Base-by-base conservation (phyloP, 2,329 filamentous ascomycete species). In the Rhynchosporium agropyri region DNA sequence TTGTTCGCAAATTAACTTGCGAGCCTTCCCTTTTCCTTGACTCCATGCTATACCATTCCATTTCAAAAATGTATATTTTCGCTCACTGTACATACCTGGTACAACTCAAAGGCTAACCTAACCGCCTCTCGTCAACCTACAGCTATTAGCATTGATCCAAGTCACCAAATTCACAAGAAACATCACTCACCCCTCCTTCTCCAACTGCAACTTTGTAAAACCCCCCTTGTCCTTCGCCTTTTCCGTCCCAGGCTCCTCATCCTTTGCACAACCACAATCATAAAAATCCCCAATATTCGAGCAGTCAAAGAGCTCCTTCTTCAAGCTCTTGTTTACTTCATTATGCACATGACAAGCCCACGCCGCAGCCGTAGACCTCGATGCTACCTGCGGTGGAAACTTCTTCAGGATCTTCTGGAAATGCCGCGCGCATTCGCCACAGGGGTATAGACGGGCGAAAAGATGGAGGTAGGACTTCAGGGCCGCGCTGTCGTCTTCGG, bases 261-360 rank as follows among this genome's bases (percentile, higher is more conserved):
- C 85, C n/a, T 89, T 87, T 13, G 85, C 87, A 70, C 87, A 90
- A 0, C 87, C 87, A 71, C 87, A 90, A 72, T 90, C 87, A 75
- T 89, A 90, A 72, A 88, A 87, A 70, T 89, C 87, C 15, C 86
- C 86, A 71, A 90, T 87, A 36, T 86, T 84, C 63, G 79, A 83
- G 70, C 87, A 90, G 74, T 89, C 85, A 69, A 89, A 90, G 12
- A 80, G 64, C 3, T 80, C 77, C 76, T 89, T 89, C 70, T 83
- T 77, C 38, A 89, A 76, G 61, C 85, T 78, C 76, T 83, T 80
- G 72, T 90, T 90, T 63, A 90, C 87, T 68, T 84, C 76, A 70
- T 90, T 90, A 71, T 90, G 87, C 29, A 86, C 81, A 73, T 85
- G 84, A 71, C 87, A 90, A 13, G 87, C 81, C 87, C 87, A 90